phyloP scores from a whole-genome alignment of 192 early-diverging fungal genomes.

The Piromyces sp. region DNA sequence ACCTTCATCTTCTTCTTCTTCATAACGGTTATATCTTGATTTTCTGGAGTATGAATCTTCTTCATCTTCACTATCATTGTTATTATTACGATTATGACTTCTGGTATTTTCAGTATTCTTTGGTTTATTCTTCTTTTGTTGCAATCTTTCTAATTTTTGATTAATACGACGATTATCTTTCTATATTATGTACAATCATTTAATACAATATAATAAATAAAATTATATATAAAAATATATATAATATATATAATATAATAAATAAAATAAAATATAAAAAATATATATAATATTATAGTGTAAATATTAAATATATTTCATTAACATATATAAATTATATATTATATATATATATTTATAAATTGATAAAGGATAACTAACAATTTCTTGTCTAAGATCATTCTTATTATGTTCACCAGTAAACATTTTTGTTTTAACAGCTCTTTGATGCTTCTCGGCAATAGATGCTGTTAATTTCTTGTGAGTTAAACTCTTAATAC shows the following conservation, averaged over 20 bases:
- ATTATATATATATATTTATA: too few relatives aligned
- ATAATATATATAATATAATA: too few relatives aligned
- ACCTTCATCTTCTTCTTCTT: background rate
- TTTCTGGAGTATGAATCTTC: background rate
- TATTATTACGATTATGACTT: background rate
- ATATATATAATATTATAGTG: too few relatives aligned
- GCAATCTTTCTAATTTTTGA: background rate
- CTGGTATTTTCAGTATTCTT: background rate
- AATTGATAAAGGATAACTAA: background rate
- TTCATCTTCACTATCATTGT: background rate
- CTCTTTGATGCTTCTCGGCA: conserved; percentile 48
- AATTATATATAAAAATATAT: too few relatives aligned
- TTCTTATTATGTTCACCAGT: conserved; percentile 2
- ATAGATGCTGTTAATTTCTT: conserved; percentile 44
- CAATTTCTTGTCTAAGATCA: background rate
- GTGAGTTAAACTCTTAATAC: conserved; percentile 36
- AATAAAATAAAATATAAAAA: too few relatives aligned
- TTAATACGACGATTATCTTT: background rate
- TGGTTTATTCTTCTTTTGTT: background rate
- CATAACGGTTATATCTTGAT: background rate
- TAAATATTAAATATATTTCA: too few relatives aligned
- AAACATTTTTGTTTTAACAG: conserved; percentile 39
- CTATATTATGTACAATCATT: background rate
- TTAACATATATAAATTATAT: too few relatives aligned
- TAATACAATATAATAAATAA: too few relatives aligned